These are phyloP conservation scores for Periconia sp. DNA, from an alignment of 2,329 filamentous ascomycete genomes.

Conservation along the genomic window DNA sequence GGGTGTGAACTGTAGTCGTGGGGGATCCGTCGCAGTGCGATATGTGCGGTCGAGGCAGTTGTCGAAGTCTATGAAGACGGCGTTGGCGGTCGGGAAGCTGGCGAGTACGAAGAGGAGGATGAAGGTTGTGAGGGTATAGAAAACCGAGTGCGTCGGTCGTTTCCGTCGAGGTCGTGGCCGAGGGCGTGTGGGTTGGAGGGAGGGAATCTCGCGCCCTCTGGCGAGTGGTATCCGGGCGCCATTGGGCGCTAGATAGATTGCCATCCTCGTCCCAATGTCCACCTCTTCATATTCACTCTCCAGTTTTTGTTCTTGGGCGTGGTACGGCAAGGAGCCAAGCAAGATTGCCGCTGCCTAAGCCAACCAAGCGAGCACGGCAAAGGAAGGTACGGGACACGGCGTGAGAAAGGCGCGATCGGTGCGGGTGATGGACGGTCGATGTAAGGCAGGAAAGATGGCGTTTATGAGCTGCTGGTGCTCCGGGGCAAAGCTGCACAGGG, in stretches of 20 bases:
- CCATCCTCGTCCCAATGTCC: conserved; percentile 28
- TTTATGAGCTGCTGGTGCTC: conserved; percentile 16
- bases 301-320: conserved; percentile 8
- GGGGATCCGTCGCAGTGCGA: conserved; percentile 63
- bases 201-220: conserved; percentile 29
- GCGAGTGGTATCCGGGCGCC: conserved; percentile 18
- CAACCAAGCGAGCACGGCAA: background rate
- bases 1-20: conserved; percentile 80
- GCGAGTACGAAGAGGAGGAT: conserved; percentile 30
- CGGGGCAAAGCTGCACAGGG: conserved; percentile 13
- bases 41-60: conserved; percentile 75
- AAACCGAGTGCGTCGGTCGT: conserved; percentile 9
- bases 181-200: conserved; percentile 33
- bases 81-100: conserved; percentile 33
- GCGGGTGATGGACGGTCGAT: background rate
- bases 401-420: background rate
- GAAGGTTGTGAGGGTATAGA: conserved; percentile 21
- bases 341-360: conserved; percentile 3
- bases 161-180: conserved; percentile 40
- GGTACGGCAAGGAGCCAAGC: conserved; percentile 5
- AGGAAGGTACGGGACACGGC: background rate
- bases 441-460: background rate
- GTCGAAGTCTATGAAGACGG: conserved; percentile 75
- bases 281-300: conserved; percentile 36
- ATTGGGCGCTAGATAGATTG: conserved; percentile 28